Percentiles rank a stretch among this genome's conserved stretches.
Conservation (phyloP, 805 yeast genomes). For the Lachancea sp. region DNA sequence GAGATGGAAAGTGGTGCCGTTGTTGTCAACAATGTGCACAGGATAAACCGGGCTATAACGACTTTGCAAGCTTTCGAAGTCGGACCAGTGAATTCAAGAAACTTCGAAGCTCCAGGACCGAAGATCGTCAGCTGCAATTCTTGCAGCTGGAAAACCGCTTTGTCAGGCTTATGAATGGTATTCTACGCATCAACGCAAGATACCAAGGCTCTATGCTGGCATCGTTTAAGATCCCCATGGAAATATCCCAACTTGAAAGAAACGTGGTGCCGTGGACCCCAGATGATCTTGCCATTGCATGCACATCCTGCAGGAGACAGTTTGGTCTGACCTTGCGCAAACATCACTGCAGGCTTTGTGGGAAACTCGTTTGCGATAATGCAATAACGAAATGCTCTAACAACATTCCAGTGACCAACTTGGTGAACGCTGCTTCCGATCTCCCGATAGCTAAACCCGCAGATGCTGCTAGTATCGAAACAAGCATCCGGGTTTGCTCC, state of each 20-base stretch:
- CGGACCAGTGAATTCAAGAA: conserved; percentile 37
- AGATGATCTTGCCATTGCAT: conserved; percentile 41
- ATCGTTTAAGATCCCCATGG: conserved; percentile 23
- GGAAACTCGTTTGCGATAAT: conserved; percentile 72
- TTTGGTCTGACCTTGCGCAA: conserved; percentile 60
- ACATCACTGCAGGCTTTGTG: conserved; percentile 92
- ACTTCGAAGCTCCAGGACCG: conserved; percentile 39
- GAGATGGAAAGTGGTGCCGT: conserved; percentile 57
- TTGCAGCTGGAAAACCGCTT: conserved; percentile 58
- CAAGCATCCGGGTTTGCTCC: conserved; percentile 55
- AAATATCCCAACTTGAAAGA: conserved; percentile 39
- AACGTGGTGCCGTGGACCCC: conserved; percentile 61
- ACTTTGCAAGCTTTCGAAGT: conserved; percentile 42
- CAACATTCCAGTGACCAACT: conserved; percentile 47
- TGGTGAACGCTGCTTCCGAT: conserved; percentile 24
- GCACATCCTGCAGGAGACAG: conserved; percentile 54
- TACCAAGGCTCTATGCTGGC: conserved; percentile 22
- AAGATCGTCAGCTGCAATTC: conserved; percentile 46
- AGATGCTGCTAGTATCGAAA: conserved; percentile 20
- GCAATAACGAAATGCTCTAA: conserved; percentile 59
- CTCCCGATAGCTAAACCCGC: conserved; percentile 17
- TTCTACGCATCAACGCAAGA: conserved; percentile 22
- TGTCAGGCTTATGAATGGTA: conserved; percentile 36
- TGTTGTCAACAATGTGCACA: conserved; percentile 62
- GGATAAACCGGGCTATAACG: conserved; percentile 47